Evolutionary conservation across 1,139 yeast genomes (phyloP), one percentile per base, ranked within the genome.

Genomic region (Kodamaea fungicola): DNA sequence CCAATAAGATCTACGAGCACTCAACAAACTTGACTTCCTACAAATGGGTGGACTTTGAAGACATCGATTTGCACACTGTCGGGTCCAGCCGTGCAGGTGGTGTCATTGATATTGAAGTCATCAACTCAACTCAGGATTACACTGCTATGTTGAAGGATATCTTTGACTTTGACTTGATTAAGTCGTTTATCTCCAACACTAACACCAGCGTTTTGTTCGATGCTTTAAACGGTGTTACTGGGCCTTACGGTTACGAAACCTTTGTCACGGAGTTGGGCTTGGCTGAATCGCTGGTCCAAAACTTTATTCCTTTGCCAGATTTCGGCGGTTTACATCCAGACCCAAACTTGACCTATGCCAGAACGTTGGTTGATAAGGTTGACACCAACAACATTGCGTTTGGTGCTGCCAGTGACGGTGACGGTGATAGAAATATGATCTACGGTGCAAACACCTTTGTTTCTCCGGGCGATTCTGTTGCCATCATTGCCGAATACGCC

Each of bases 341-440:
- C 64, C 98, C 98, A 47, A 92, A 92, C 64, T 76, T 92, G 61
- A 90, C 97, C 12, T 94, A 94, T 57, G 98, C 98, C 8, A 80
- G 77, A 47, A 78, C 95, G 9, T 73, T 92, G 47, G 98, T 92
- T 22, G 85, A 80, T 36, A 76, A 78, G 48, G 98, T 92, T 9
- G 97, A 92, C 58, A 60, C 65, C 22, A 84, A 84, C 45, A 67
- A 78, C 42, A 85, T 90, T 49, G 88, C 94, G 7, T 90, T 92
- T 62, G 98, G 98, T 48, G 98, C 98, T 28, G 98, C 98, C 6
- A 84, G 95, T 12, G 98, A 92, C 59, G 98, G 98, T 62, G 98
- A 92, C 57, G 98, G 98, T 61, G 98, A 92, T 62, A 80, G 98
- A 67, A 92, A 92, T 63, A 92, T 92, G 98, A 94, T 92, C 54